Conservation (phyloP, 306 rosid species). For the Castanopsis chinensis region DNA sequence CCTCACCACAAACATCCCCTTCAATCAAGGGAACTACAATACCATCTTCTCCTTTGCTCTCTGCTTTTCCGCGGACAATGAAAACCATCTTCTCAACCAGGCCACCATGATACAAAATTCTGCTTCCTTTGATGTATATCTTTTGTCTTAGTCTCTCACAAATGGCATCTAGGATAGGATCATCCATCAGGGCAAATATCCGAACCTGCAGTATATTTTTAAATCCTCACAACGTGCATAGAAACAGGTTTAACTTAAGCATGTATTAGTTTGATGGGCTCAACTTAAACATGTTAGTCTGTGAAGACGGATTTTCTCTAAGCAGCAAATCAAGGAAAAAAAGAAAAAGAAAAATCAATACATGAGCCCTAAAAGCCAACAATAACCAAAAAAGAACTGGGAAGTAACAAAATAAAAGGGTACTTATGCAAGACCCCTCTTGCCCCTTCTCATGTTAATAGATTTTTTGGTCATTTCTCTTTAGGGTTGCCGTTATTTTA, state of each 20-base stretch:
- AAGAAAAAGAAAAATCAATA: too few relatives aligned
- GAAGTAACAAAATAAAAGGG: too few relatives aligned
- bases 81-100: slow-evolving; percentile 81
- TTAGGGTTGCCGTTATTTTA: too few relatives aligned
- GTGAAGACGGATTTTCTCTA: too few relatives aligned
- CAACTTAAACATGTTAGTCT: too few relatives aligned
- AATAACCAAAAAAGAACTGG: too few relatives aligned
- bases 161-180: slow-evolving; percentile 69
- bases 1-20: slow-evolving; percentile 91
- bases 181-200: slow-evolving; percentile 75
- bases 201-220: slow-evolving; percentile 49
- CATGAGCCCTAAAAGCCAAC: too few relatives aligned
- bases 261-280: too few relatives aligned
- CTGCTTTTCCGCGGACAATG: slow-evolving; percentile 77
- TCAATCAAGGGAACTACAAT: slow-evolving; percentile 49
- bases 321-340: too few relatives aligned
- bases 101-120: slow-evolving; percentile 50
- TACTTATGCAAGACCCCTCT: too few relatives aligned
- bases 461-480: too few relatives aligned
- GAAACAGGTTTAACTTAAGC: slow-evolving; percentile 1
- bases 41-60: slow-evolving; percentile 70
- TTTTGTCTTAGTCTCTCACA: slow-evolving; percentile 73
- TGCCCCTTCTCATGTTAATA: too few relatives aligned
- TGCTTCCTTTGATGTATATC: slow-evolving; percentile 80
- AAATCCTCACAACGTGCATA: background rate